Conservation (phyloP, 352 stramenopile species). For the Phytophthora foliorum region DNA sequence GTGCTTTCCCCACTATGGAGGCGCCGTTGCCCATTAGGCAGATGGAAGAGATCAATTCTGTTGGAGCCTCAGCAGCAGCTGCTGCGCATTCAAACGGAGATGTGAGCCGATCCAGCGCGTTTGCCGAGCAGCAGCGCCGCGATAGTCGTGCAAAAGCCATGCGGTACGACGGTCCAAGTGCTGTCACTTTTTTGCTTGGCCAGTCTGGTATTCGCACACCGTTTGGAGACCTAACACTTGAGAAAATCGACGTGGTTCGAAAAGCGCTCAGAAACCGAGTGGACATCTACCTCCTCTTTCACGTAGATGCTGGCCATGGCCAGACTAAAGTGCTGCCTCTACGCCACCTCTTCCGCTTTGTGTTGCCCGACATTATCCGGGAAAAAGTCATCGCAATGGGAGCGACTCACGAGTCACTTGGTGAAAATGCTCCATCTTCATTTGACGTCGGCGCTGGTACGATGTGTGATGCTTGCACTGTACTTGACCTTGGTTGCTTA, state of each 20-base stretch:
- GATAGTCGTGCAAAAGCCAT: slow-evolving; percentile 54
- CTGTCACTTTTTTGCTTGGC: slow-evolving; percentile 74
- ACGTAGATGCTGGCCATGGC: slow-evolving; percentile 65
- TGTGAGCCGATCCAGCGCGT: slow-evolving; percentile 25
- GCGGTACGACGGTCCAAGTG: slow-evolving; percentile 74
- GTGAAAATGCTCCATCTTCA: slow-evolving; percentile 68
- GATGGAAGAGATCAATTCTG: slow-evolving; percentile 28
- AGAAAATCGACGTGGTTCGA: slow-evolving; percentile 86
- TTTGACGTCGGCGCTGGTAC: slow-evolving; percentile 67
- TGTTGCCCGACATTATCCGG: slow-evolving; percentile 66
- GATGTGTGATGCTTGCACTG: neutral
- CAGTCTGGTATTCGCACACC: slow-evolving; percentile 73
- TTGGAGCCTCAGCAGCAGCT: slow-evolving; percentile 2
- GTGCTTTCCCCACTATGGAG: slow-evolving; percentile 57
- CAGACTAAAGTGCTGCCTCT: slow-evolving; percentile 70
- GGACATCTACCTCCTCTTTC: slow-evolving; percentile 84
- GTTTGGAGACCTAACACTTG: slow-evolving; percentile 84
- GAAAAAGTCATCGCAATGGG: slow-evolving; percentile 78
- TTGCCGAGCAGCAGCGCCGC: slow-evolving; percentile 33
- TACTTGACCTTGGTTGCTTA: slow-evolving; percentile 2
- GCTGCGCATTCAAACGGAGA: slow-evolving; percentile 20
- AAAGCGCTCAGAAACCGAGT: slow-evolving; percentile 55
- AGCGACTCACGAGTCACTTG: slow-evolving; percentile 72
- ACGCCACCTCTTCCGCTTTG: slow-evolving; percentile 82
- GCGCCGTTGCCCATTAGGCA: slow-evolving; percentile 34